Evolutionary conservation across 2,329 filamentous ascomycete species (phyloP).

Genomic region (Pseudophaeomoniella oleicola): DNA sequence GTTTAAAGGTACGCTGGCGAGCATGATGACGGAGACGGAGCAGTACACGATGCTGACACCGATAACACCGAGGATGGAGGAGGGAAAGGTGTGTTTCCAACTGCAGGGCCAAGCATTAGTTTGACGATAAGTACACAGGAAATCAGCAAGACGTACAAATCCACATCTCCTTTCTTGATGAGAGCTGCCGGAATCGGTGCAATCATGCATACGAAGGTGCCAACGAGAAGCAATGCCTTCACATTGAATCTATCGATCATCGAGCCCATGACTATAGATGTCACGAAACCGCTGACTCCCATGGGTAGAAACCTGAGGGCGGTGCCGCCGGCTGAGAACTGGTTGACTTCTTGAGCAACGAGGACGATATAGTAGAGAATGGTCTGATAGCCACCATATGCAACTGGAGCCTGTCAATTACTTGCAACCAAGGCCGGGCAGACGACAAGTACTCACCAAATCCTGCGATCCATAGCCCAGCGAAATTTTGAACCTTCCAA

Average conservation of each 20-base stretch:
- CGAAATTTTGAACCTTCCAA: slow-evolving; percentile 32
- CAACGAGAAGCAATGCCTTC: slow-evolving; percentile 20
- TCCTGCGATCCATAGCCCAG: slow-evolving; percentile 29
- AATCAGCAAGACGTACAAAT: background rate
- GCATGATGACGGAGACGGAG: slow-evolving; percentile 25
- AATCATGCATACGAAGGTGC: slow-evolving; percentile 20
- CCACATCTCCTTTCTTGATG: slow-evolving; percentile 4
- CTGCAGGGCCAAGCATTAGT: too few species aligned
- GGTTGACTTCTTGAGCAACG: slow-evolving; percentile 24
- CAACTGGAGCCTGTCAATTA: too few species aligned
- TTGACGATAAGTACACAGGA: too few species aligned
- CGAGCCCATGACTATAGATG: slow-evolving; percentile 20
- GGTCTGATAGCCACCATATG: slow-evolving; percentile 28
- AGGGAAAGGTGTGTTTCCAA: slow-evolving; percentile 25
- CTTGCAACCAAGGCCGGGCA: too few species aligned
- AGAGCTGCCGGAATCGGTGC: slow-evolving; percentile 19
- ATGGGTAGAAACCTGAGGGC: slow-evolving; percentile 27
- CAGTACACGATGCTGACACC: slow-evolving; percentile 27
- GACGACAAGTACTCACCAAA: too few species aligned
- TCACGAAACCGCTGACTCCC: slow-evolving; percentile 23
- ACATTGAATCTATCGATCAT: slow-evolving; percentile 23
- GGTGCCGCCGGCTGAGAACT: slow-evolving; percentile 22
- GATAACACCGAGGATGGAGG: slow-evolving; percentile 23
- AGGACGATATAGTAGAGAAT: slow-evolving; percentile 28
- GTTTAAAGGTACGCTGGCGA: slow-evolving; percentile 24